Base-by-base conservation (phyloP, 2,329 filamentous ascomycete genomes). In the Aspergillus pseudonomiae region DNA sequence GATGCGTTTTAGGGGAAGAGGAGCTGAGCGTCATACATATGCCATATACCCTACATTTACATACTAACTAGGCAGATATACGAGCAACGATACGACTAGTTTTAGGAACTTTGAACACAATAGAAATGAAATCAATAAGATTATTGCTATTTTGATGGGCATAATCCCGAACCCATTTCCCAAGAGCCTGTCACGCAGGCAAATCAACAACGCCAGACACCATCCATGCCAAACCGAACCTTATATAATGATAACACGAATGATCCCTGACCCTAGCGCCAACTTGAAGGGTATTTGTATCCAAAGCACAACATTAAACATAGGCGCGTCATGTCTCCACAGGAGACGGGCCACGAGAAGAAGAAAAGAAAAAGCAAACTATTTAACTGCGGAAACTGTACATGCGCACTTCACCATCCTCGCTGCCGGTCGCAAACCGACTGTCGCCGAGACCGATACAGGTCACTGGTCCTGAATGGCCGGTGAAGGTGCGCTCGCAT, bases 361-460 rank as follows among this genome's bases (percentile, higher is more conserved):
- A 50, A 28, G 50, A 39, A 59, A 24, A 16, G 60, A 21, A 41
- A 64, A 30, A 57, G n/a, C 28, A 3, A 50, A 64, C 26, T 34
- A 45, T 55, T 65, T 57, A 78, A 59, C 74, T 78, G n/a, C 75
- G 77, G 73, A 94, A 94, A 71, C 89, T 91, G 77, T 94, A 93
- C 72, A 99, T 84, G 59, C 94, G 84, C 39, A 97, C 92, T 71
- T 96, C 93, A 67, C 92, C 92, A 75, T 99, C 95, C 77, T 98
- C 95, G 72, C 94, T 93, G 6, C 94, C 95, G 70, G 91, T 96
- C 34, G 93, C 92, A 83, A 99, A 91, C 46, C 92, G 86, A 70
- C 90, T 92, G 75, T 98, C 95, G 71, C 93, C 96, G 7, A 99
- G 82, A 1, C 92, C 94, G 45, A 98, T 91, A 75, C 94, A 98